phyloP scores from a whole-genome alignment of 2,329 filamentous ascomycete genomes.

The Claviceps paspali region DNA sequence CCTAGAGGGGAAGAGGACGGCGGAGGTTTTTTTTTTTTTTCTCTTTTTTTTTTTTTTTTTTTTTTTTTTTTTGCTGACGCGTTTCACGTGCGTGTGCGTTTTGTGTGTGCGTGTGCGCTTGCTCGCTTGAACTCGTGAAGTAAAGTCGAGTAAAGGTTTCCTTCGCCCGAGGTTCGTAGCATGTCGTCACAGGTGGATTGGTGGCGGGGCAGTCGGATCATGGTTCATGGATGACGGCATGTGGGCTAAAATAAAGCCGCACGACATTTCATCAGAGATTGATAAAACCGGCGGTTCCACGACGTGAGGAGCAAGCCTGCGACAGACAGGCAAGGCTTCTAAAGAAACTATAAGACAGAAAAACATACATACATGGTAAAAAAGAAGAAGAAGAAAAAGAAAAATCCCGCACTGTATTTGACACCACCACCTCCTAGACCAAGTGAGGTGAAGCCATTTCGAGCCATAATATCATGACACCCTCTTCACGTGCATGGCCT shows the following conservation, averaged over 20 bases:
- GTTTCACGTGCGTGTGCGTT: neutral
- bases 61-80: neutral
- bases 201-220: neutral
- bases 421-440: no score
- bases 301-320: neutral
- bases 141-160: no score
- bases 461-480: no score
- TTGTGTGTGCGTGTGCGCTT: neutral
- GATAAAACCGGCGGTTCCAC: conserved; percentile 2
- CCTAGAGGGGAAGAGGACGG: neutral
- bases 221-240: neutral
- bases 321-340: no score
- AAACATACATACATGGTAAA: no score
- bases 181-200: neutral
- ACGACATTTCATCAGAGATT: neutral
- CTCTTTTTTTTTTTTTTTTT: neutral
- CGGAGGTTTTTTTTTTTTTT: no score
- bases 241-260: no score
- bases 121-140: no score
- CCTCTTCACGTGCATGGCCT: conserved; percentile 3
- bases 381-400: no score
- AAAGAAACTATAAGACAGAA: no score
- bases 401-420: no score
- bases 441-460: neutral
- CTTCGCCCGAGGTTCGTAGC: no score